Evolutionary conservation across 352 stramenopile species (phyloP).

Genomic region (Globisporangium mamillatum): DNA sequence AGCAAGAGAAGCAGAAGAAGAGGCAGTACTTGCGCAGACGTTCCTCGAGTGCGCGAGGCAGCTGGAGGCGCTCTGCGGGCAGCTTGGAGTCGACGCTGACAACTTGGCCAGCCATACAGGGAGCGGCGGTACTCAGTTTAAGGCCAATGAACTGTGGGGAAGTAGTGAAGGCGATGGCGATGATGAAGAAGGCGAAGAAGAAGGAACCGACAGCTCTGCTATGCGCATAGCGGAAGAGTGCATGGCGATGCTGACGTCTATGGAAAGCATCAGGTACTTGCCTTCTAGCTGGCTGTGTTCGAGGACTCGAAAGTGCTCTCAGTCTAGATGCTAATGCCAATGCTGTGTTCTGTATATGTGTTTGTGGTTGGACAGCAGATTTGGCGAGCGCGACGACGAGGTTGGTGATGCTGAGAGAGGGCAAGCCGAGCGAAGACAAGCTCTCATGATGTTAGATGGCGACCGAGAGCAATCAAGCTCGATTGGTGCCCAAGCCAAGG

Average conservation of each 20-base stretch:
- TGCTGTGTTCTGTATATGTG: neutral
- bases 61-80: conserved; percentile 21
- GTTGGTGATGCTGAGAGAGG: neutral
- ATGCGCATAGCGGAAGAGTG: conserved; percentile 11
- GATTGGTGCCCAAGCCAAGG: too few species aligned
- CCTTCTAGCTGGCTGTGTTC: neutral
- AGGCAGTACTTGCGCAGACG: neutral
- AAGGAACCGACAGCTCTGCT: neutral
- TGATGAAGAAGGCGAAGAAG: neutral
- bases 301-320: neutral
- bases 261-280: conserved; percentile 17
- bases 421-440: neutral
- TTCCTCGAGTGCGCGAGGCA: conserved; percentile 20
- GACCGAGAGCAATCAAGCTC: neutral
- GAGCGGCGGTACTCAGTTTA: neutral
- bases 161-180: neutral
- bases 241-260: conserved; percentile 21
- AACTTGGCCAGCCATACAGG: neutral
- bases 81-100: conserved; percentile 23
- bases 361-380: neutral
- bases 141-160: neutral
- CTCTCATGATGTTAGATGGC: neutral
- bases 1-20: neutral
- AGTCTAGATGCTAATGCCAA: neutral
- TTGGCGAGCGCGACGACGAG: neutral